phyloP scores from a whole-genome alignment of 768 basidiomycete species.

The Mrakia gelida region DNA sequence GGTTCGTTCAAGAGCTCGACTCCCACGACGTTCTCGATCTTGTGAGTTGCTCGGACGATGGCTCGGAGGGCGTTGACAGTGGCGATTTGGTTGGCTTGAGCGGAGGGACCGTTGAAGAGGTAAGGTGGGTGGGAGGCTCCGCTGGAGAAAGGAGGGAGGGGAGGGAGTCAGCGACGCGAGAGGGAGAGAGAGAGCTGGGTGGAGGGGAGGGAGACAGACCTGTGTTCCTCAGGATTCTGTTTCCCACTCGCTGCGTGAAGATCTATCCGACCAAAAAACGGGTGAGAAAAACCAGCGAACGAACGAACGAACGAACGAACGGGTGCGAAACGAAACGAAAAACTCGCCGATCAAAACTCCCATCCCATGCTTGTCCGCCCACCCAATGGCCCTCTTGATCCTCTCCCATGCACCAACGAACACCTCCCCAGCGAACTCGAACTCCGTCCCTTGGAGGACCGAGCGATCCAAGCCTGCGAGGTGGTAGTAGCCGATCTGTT shows the following conservation, averaged over 20 bases:
- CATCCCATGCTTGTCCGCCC: conserved; percentile 64
- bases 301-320: too few relatives aligned
- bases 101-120: conserved; percentile 51
- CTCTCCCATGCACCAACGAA: conserved; percentile 64
- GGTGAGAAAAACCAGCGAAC: too few relatives aligned
- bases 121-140: conserved; percentile 49
- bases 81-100: conserved; percentile 49
- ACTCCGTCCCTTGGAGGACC: conserved; percentile 62
- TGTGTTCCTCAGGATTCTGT: conserved; percentile 48
- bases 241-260: conserved; percentile 71
- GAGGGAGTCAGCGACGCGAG: conserved; percentile 31
- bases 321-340: not conserved
- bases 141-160: not conserved
- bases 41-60: conserved; percentile 43
- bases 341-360: conserved; percentile 67
- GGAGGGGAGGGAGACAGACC: not conserved
- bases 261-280: conserved; percentile 47
- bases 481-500: conserved; percentile 71
- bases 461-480: conserved; percentile 70
- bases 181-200: conserved; percentile 4
- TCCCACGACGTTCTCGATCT: conserved; percentile 30
- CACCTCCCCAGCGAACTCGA: conserved; percentile 52
- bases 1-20: conserved; percentile 60
- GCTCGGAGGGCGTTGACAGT: conserved; percentile 53
- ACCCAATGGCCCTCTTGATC: conserved; percentile 54